phyloP scores from a whole-genome alignment of 441 rosid genomes.

The Pelargonium citronellum region DNA sequence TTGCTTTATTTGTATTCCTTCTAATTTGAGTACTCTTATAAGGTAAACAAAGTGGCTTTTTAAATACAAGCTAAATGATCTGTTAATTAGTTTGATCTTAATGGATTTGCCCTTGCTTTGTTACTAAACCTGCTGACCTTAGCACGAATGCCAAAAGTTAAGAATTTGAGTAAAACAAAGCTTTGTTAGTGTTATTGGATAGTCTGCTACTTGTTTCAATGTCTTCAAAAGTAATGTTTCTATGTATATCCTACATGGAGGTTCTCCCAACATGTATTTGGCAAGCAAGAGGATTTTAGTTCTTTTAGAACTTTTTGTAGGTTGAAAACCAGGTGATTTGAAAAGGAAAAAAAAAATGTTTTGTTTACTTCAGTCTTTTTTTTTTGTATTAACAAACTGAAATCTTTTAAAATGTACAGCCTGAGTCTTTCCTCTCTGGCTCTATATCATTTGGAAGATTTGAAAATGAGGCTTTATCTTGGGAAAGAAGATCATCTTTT shows the following conservation, averaged over 20 bases:
- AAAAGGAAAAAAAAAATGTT: neutral
- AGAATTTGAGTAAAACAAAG: neutral
- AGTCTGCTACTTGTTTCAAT: neutral
- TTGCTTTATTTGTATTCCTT: neutral
- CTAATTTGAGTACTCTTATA: neutral
- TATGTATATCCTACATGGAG: neutral
- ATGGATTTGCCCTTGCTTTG: neutral
- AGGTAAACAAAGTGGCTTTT: no score
- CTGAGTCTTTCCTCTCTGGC: constrained; percentile 63
- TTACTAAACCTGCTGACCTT: neutral
- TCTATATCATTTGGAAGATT: constrained; percentile 87
- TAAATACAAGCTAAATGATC: neutral
- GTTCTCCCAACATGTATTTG: neutral
- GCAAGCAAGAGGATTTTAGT: neutral
- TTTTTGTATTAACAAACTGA: constrained; percentile 4
- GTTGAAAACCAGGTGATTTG: neutral
- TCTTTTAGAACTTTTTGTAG: neutral
- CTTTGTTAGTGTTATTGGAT: neutral
- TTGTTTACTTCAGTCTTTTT: constrained; percentile 5
- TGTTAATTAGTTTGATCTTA: neutral
- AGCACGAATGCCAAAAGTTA: neutral
- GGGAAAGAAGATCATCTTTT: constrained; percentile 84
- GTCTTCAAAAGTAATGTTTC: neutral
- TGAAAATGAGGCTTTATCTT: constrained; percentile 57
- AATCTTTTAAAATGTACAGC: constrained; percentile 34